A percentile compares a stretch with the other conserved stretches of the same genome.
Evolutionary conservation across 2,329 filamentous ascomycete species (phyloP).

Genomic region (Penicillium sp.): DNA sequence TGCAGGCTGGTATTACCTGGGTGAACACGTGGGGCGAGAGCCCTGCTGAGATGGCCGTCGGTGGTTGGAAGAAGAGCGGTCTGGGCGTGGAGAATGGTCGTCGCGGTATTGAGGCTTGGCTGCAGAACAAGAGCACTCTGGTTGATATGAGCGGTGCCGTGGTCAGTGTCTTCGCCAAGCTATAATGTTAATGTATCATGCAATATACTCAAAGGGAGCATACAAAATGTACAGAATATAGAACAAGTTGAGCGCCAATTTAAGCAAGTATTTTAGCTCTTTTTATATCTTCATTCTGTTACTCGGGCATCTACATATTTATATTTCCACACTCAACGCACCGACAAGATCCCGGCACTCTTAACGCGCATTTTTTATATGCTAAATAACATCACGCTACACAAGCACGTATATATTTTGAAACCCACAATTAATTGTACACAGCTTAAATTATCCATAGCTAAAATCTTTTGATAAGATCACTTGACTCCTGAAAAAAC

Average conservation of each 20-base stretch:
- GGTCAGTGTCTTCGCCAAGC: slow-evolving; percentile 70
- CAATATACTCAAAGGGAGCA: slow-evolving; percentile 1
- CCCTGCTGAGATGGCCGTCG: slow-evolving; percentile 87
- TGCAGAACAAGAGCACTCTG: slow-evolving; percentile 82
- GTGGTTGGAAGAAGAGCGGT: slow-evolving; percentile 88
- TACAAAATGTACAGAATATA: neutral
- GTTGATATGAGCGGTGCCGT: slow-evolving; percentile 74
- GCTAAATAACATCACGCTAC: neutral
- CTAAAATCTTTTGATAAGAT: neutral
- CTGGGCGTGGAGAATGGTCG: slow-evolving; percentile 83
- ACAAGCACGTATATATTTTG: neutral
- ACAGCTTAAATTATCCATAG: neutral
- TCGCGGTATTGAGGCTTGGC: slow-evolving; percentile 75
- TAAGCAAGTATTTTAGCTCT: neutral
- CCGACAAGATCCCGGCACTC: neutral
- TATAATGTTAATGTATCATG: slow-evolving; percentile 43
- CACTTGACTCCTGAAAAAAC: neutral
- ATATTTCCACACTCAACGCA: neutral
- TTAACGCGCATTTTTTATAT: neutral
- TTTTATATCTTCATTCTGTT: neutral
- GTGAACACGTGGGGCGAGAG: slow-evolving; percentile 92
- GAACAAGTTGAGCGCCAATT: neutral
- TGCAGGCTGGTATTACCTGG: slow-evolving; percentile 88
- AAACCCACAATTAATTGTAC: neutral
- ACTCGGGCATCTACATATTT: too few relatives aligned